Base-by-base conservation (phyloP, 2,329 filamentous ascomycete genomes). In the Nannizzia gypsea region DNA sequence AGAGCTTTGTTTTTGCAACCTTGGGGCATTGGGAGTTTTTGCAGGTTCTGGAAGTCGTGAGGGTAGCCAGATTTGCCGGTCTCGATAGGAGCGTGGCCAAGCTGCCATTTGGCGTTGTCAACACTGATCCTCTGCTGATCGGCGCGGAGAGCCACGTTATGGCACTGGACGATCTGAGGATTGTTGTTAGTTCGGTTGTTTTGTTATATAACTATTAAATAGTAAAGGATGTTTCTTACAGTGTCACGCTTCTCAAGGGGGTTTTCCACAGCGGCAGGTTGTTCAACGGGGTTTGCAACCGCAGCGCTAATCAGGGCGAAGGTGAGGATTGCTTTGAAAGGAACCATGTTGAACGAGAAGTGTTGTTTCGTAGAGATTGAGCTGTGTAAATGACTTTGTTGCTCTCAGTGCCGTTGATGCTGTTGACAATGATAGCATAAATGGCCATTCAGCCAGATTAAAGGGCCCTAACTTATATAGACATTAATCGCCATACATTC, bases 61-160 rank as follows among this genome's bases (percentile, higher is more conserved):
- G 54, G 54, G 11, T 56, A 56, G 54, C 54, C 54, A 42, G 54
- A 56, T 40, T 2, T 38, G 17, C 54, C 54, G 15, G 54, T 56
- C 3, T 38, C 11, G 20, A 56, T 56, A 6, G 54, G 54, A 24
- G 54, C 20, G 20, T 17, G 31, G 22, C 54, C 54, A 38, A 56
- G 38, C 11, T 56, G 54, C 31, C 54, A 17, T 20, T 28, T 6
- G 9, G 26, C 54, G 17, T 56, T 56, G 8, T 15, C 24, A 38
- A 40, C n/a, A 15, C 11, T 26, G 8, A 56, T 34, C 9, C 13
- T 42, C n/a, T 56, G 31, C 13, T 40, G 31, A 22, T 22, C 1
- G 24, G 31, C 11, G 8, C n/a, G 15, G 34, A 56, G 38, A 13
- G 31, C 54, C 26, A 13, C 13, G 20, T 56, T 56, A 13, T 56